Percentiles rank a stretch among this genome's conserved stretches.
These are phyloP conservation scores for Jaltomata sinuosa DNA, from an alignment of 257 asterid species.

Conservation along the genomic window DNA sequence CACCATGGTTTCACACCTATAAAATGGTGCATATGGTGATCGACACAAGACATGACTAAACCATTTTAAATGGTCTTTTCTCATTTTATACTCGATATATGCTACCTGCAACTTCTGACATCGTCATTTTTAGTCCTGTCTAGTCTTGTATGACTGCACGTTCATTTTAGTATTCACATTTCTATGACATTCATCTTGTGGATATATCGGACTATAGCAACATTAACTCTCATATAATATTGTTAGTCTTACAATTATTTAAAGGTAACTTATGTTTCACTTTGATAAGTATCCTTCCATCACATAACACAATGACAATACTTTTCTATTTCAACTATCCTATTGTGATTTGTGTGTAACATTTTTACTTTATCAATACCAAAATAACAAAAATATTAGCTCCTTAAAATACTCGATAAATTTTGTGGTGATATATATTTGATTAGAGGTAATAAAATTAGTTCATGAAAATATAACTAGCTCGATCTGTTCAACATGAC, in stretches of 20 bases:
- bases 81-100: not conserved
- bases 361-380: not conserved
- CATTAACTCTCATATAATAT: not conserved
- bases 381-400: not conserved
- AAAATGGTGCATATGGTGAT: not conserved
- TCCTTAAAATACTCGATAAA: not conserved
- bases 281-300: not conserved
- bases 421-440: not conserved
- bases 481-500: no score
- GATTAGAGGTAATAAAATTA: no score
- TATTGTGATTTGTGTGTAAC: not conserved
- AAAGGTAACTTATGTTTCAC: not conserved
- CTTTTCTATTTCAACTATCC: not conserved
- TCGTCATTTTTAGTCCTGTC: not conserved
- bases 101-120: not conserved
- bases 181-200: not conserved
- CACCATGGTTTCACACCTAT: not conserved
- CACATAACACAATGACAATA: not conserved
- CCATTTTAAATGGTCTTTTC: not conserved
- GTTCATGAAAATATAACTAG: no score
- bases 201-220: not conserved
- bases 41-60: not conserved
- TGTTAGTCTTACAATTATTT: not conserved
- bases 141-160: not conserved
- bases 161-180: not conserved